Evolutionary conservation across 257 asterid species (phyloP).

Genomic region (Solanum sejunctum): DNA sequence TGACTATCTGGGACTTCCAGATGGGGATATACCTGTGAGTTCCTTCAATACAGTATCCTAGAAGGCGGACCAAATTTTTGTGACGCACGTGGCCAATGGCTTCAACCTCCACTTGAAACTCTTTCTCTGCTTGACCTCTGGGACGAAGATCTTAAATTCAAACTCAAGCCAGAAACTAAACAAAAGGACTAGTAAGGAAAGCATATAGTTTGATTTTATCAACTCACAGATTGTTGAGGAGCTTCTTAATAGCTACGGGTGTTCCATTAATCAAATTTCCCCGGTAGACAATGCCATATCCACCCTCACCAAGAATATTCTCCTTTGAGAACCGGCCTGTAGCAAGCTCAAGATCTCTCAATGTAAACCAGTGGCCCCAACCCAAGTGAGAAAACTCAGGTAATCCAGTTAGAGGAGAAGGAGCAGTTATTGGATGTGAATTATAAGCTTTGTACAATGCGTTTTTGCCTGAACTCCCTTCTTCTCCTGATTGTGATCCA

Average conservation of each 20-base stretch:
- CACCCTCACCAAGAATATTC: conserved; percentile 89
- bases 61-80: conserved; percentile 89
- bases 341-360: conserved; percentile 78
- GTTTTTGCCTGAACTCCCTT: conserved; percentile 60
- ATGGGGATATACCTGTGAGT: conserved; percentile 58
- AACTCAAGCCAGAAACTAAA: not conserved
- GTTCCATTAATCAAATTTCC: conserved; percentile 76
- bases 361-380: conserved; percentile 99
- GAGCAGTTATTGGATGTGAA: conserved; percentile 58
- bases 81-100: conserved; percentile 96
- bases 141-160: not conserved
- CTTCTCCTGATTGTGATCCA: conserved; percentile 83
- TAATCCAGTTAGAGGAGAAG: conserved; percentile 80
- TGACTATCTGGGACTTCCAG: not conserved
- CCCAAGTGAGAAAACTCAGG: conserved; percentile 93
- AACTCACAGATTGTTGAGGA: conserved; percentile 91
- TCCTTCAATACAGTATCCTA: conserved; percentile 97
- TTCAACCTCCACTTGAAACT: conserved; percentile 90
- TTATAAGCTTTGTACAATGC: conserved; percentile 35
- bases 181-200: not conserved
- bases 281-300: conserved; percentile 83
- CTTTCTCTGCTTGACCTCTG: conserved; percentile 98
- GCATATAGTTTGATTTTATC: not conserved
- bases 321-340: conserved; percentile 80
- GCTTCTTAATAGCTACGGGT: conserved; percentile 83